Evolutionary conservation across 257 asterid species (phyloP).

Genomic region (Solanum dulcamara): DNA sequence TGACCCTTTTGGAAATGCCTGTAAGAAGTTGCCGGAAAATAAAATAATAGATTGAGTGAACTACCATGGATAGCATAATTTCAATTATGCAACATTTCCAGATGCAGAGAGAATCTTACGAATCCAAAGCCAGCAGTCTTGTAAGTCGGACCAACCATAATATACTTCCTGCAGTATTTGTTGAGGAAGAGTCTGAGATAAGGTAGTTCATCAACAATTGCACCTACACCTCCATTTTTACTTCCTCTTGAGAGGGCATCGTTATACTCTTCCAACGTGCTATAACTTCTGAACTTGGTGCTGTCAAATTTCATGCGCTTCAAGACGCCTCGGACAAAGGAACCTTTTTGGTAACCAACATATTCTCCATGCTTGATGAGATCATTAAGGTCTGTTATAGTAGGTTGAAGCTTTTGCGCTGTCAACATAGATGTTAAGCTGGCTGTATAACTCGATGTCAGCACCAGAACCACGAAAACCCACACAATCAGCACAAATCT

Average conservation of each 20-base stretch:
- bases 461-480: conserved; percentile 47
- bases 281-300: conserved; percentile 18
- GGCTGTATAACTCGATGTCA: conserved; percentile 51
- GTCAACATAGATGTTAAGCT: conserved; percentile 50
- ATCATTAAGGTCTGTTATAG: conserved; percentile 20
- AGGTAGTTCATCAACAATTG: conserved; percentile 44
- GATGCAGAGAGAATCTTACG: conserved; percentile 15
- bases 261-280: conserved; percentile 19
- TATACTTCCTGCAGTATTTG: conserved; percentile 27
- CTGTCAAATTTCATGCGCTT: conserved; percentile 11
- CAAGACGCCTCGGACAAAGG: conserved; percentile 21
- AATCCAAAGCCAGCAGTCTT: conserved; percentile 42
- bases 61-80: neutral
- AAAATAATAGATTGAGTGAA: neutral
- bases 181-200: conserved; percentile 30
- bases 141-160: conserved; percentile 25
- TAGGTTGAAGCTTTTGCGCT: conserved; percentile 41
- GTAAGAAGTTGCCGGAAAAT: neutral
- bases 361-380: conserved; percentile 21
- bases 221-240: conserved; percentile 37
- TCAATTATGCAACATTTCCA: neutral
- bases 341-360: conserved; percentile 35
- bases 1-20: conserved; percentile 43
- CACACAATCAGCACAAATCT: conserved; percentile 49
- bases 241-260: conserved; percentile 42